Percentiles rank a stretch among this genome's conserved stretches.
Evolutionary conservation across 1,139 yeast genomes (phyloP).

Genomic region (Insectozyma bohioensis): DNA sequence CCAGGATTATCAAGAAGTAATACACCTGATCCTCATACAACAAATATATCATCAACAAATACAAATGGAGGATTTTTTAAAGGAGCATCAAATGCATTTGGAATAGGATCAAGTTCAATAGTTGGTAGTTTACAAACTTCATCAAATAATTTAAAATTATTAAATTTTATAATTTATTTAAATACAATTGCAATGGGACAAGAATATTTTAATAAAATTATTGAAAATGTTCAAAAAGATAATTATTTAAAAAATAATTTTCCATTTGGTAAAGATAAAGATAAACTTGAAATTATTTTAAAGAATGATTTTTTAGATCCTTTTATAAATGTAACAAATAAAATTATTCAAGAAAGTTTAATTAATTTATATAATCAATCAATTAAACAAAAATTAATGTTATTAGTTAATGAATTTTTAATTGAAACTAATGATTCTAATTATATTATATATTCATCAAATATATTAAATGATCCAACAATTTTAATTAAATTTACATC

Average conservation of each 20-base stretch:
- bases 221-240: slow-evolving; percentile 34
- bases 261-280: slow-evolving; percentile 57
- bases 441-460: slow-evolving; percentile 33
- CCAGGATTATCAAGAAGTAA: slow-evolving; percentile 32
- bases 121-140: slow-evolving; percentile 21
- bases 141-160: slow-evolving; percentile 35
- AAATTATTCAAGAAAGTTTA: slow-evolving; percentile 53
- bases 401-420: slow-evolving; percentile 53
- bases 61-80: slow-evolving; percentile 38
- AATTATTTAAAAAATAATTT: slow-evolving; percentile 39
- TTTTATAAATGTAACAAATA: slow-evolving; percentile 42
- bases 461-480: slow-evolving; percentile 30
- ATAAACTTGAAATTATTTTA: slow-evolving; percentile 42
- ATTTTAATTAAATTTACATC: slow-evolving; percentile 47
- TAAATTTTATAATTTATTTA: slow-evolving; percentile 52
- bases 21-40: slow-evolving; percentile 32
- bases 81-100: slow-evolving; percentile 48
- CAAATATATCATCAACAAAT: background rate
- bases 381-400: slow-evolving; percentile 48
- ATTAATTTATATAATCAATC: slow-evolving; percentile 59
- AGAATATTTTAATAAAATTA: slow-evolving; percentile 51
- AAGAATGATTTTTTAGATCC: slow-evolving; percentile 35
- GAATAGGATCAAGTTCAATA: slow-evolving; percentile 40
- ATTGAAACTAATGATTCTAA: slow-evolving; percentile 48
- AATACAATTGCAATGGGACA: slow-evolving; percentile 63